Conservation (phyloP, 495 filamentous ascomycete species). For the Beverwykella pulmonaria region DNA sequence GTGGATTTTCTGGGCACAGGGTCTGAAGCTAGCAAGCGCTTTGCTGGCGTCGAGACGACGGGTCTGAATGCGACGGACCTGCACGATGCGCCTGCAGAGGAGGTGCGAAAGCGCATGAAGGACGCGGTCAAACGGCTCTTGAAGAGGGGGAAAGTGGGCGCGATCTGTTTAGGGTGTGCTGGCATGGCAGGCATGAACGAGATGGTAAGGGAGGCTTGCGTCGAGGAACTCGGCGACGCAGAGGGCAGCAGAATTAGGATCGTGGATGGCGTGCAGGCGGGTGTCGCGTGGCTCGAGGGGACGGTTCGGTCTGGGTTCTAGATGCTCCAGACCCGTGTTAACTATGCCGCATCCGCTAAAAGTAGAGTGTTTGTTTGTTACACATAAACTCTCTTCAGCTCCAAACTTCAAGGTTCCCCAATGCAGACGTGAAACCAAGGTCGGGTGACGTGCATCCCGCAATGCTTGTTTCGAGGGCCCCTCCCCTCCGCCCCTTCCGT, state of each 20-base stretch:
- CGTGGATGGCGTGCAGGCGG: constrained; percentile 83
- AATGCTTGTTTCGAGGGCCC: constrained; percentile 1
- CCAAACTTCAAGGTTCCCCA: neutral
- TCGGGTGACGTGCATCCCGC: constrained; percentile 6
- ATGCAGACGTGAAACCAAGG: no score
- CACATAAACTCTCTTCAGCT: neutral
- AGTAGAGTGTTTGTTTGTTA: neutral
- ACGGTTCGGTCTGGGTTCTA: constrained; percentile 40
- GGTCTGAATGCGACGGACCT: constrained; percentile 81
- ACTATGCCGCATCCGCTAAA: neutral
- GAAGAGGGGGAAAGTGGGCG: constrained; percentile 57
- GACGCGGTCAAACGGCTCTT: constrained; percentile 66
- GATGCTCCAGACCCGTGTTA: neutral
- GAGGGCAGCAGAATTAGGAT: constrained; percentile 66
- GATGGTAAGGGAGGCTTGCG: constrained; percentile 71
- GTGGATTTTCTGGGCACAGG: constrained; percentile 53
- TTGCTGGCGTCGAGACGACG: constrained; percentile 81
- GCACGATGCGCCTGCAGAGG: constrained; percentile 66
- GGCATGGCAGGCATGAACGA: constrained; percentile 90
- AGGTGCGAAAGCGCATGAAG: constrained; percentile 66
- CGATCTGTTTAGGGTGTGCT: constrained; percentile 79
- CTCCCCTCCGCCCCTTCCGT: neutral
- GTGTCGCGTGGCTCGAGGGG: constrained; percentile 67
- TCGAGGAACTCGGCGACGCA: constrained; percentile 62
- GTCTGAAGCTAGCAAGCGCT: constrained; percentile 46